phyloP scores from a whole-genome alignment of 139 green algal genomes.

The Desmodesmus armatus region DNA sequence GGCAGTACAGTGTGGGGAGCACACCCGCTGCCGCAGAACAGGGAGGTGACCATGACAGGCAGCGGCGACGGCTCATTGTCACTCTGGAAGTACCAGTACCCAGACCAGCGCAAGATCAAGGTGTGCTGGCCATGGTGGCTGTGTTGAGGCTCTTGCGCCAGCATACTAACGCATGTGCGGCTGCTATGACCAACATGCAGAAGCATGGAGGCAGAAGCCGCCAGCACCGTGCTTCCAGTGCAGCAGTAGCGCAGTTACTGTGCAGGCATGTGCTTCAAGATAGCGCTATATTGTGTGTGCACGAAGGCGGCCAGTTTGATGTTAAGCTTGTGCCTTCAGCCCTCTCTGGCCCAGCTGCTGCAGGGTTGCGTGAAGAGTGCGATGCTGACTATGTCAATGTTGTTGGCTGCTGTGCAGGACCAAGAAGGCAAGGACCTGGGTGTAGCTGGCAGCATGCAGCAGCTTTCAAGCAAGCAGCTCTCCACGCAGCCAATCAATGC shows the following conservation, averaged over 20 bases:
- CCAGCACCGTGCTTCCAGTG: background rate
- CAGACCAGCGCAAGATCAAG: constrained; percentile 83
- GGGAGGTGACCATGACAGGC: constrained; percentile 79
- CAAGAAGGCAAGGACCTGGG: constrained; percentile 71
- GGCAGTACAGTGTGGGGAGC: constrained; percentile 84
- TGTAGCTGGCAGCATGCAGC: constrained; percentile 81
- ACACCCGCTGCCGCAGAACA: constrained; percentile 87
- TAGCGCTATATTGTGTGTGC: background rate
- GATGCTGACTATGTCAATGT: background rate
- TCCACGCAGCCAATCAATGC: constrained; percentile 85
- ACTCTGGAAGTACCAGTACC: constrained; percentile 95
- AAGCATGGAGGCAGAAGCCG: background rate
- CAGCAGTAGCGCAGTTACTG: background rate
- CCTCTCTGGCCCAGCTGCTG: too few relatives aligned
- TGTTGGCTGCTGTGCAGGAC: constrained; percentile 67
- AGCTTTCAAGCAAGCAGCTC: constrained; percentile 68
- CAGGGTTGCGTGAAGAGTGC: background rate
- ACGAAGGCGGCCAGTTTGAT: background rate
- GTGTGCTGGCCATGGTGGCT: constrained; percentile 18
- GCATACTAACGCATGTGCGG: background rate
- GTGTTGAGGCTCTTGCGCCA: background rate
- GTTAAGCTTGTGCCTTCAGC: background rate
- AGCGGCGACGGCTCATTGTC: constrained; percentile 84
- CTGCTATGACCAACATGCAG: background rate
- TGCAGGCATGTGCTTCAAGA: background rate